These are phyloP conservation scores for Kazachstania bromeliacearum DNA, from an alignment of 805 yeast species.

Conservation along the genomic window DNA sequence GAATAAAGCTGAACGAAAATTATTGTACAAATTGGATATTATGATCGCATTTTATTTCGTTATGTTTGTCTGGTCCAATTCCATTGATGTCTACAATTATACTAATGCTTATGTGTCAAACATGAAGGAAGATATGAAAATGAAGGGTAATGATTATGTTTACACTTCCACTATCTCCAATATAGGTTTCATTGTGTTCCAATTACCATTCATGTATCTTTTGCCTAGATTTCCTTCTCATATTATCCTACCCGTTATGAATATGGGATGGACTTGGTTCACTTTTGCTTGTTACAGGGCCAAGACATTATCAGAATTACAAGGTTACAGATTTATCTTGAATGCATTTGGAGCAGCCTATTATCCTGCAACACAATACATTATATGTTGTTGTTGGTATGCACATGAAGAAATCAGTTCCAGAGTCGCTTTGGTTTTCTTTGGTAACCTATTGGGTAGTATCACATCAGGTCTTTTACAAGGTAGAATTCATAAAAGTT, in stretches of 20 bases:
- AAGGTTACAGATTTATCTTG: conserved; percentile 55
- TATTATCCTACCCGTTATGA: conserved; percentile 40
- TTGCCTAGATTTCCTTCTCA: conserved; percentile 49
- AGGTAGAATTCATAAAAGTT: conserved; percentile 30
- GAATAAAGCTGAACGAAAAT: conserved; percentile 37
- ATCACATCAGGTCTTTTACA: conserved; percentile 50
- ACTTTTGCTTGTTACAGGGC: conserved; percentile 49
- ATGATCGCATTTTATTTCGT: conserved; percentile 48
- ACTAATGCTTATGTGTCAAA: conserved; percentile 62
- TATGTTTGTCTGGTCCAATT: conserved; percentile 59
- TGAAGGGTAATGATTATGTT: conserved; percentile 56
- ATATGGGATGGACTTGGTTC: conserved; percentile 59
- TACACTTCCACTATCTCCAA: conserved; percentile 50
- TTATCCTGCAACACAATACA: conserved; percentile 52
- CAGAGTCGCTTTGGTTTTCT: conserved; percentile 51
- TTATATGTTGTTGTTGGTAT: conserved; percentile 54
- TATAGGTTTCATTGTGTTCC: conserved; percentile 54
- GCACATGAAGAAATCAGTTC: conserved; percentile 49
- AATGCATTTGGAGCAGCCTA: conserved; percentile 66
- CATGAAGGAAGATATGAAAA: conserved; percentile 47
- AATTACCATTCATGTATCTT: conserved; percentile 56
- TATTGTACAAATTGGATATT: conserved; percentile 46
- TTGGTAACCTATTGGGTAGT: conserved; percentile 42
- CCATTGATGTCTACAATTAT: conserved; percentile 50
- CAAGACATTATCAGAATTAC: conserved; percentile 40